These are phyloP conservation scores for Camelina neglecta DNA, from an alignment of 345 rosid genomes.

Conservation along the genomic window DNA sequence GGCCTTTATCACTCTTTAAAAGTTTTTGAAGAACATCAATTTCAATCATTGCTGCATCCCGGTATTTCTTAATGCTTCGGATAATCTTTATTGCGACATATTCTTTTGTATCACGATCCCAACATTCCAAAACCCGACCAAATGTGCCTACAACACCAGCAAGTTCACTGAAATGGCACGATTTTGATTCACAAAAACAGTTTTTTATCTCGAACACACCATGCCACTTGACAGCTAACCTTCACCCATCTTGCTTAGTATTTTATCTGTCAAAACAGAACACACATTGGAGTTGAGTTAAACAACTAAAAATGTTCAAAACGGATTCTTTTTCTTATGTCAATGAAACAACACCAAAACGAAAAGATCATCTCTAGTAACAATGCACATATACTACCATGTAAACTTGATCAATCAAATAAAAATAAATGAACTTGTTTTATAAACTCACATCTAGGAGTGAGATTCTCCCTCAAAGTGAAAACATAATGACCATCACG, in stretches of 20 bases:
- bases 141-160: conserved; percentile 87
- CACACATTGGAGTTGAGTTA: background rate
- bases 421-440: background rate
- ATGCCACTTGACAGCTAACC: conserved; percentile 73
- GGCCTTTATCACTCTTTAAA: conserved; percentile 57
- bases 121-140: conserved; percentile 89
- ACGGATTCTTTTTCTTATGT: background rate
- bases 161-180: conserved; percentile 67
- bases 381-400: background rate
- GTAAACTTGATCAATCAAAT: conserved; percentile 11
- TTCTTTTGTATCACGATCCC: conserved; percentile 70
- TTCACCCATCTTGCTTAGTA: conserved; percentile 85
- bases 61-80: conserved; percentile 66
- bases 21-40: conserved; percentile 68
- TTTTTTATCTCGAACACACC: conserved; percentile 56
- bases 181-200: conserved; percentile 59
- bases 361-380: background rate
- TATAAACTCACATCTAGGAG: conserved; percentile 67
- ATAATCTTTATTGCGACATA: conserved; percentile 73
- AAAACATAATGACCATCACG: conserved; percentile 74
- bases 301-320: background rate
- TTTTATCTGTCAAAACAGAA: conserved; percentile 57
- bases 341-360: background rate
- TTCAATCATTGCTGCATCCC: conserved; percentile 81
- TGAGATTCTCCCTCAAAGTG: conserved; percentile 71